phyloP scores from a whole-genome alignment of 345 rosid genomes.

The Citrus medica region DNA sequence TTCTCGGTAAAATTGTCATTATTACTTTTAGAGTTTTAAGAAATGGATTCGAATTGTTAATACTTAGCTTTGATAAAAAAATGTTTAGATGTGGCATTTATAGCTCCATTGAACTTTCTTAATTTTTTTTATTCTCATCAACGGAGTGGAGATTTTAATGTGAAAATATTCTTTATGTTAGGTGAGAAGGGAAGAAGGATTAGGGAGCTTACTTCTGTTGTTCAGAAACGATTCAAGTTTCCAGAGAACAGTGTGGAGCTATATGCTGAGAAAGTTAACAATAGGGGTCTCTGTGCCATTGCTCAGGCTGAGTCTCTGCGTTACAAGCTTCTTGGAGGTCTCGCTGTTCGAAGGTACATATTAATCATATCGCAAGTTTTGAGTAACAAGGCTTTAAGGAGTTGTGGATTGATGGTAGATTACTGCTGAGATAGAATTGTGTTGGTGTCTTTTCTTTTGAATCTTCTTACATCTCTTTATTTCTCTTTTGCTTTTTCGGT shows the following conservation, averaged over 20 bases:
- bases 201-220: constrained; percentile 77
- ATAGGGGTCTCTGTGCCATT: constrained; percentile 88
- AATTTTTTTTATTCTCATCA: too few species aligned
- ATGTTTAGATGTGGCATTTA: too few species aligned
- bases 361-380: not conserved
- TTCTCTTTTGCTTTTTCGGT: not conserved
- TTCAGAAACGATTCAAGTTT: constrained; percentile 70
- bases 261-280: constrained; percentile 72
- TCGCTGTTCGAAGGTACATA: constrained; percentile 72
- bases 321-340: constrained; percentile 89
- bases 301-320: constrained; percentile 94
- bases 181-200: constrained; percentile 92
- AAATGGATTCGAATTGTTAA: too few species aligned
- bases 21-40: too few species aligned
- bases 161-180: not conserved
- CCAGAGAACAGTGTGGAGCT: constrained; percentile 78
- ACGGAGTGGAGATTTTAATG: too few species aligned
- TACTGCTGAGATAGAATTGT: not conserved
- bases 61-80: too few species aligned
- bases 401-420: not conserved
- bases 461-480: not conserved
- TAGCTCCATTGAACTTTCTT: too few species aligned
- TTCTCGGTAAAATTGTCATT: constrained; percentile 49
- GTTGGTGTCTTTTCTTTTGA: not conserved
- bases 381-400: not conserved